phyloP scores from a whole-genome alignment of 148 eudicot species.

The Polygonum maritimum region DNA sequence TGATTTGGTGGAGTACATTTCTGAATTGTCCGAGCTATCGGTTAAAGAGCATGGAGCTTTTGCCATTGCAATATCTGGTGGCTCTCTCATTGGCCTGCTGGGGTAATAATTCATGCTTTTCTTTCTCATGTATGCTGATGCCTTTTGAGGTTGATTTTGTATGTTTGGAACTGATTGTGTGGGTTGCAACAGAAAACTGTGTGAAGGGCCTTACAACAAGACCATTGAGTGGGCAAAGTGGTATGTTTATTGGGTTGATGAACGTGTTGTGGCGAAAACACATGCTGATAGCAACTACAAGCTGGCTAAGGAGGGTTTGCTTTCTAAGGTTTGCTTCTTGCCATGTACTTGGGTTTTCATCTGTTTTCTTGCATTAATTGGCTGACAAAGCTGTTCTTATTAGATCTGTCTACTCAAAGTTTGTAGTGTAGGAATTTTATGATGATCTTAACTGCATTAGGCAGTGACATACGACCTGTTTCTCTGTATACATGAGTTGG shows the following conservation, averaged over 20 bases:
- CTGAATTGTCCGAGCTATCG: slow-evolving; percentile 73
- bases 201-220: slow-evolving; percentile 78
- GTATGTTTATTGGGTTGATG: slow-evolving; percentile 92
- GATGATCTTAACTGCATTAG: not conserved
- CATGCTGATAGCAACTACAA: slow-evolving; percentile 87
- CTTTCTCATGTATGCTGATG: not conserved
- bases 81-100: slow-evolving; percentile 72
- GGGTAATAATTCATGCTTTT: slow-evolving; percentile 32
- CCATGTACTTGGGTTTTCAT: not conserved
- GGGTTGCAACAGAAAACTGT: slow-evolving; percentile 52
- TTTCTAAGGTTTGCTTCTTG: slow-evolving; percentile 59
- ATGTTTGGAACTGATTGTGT: slow-evolving; percentile 1
- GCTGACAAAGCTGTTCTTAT: not conserved
- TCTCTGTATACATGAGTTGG: not conserved
- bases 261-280: slow-evolving; percentile 77
- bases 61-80: slow-evolving; percentile 84
- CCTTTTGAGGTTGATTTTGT: not conserved
- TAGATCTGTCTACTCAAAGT: not conserved
- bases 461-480: not conserved
- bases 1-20: slow-evolving; percentile 80
- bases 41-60: slow-evolving; percentile 85
- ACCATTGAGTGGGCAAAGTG: slow-evolving; percentile 94
- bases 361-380: not conserved
- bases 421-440: not conserved
- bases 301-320: slow-evolving; percentile 69